These are phyloP conservation scores for Yamadazyma insecticola DNA, from an alignment of 805 yeast species.

Conservation along the genomic window DNA sequence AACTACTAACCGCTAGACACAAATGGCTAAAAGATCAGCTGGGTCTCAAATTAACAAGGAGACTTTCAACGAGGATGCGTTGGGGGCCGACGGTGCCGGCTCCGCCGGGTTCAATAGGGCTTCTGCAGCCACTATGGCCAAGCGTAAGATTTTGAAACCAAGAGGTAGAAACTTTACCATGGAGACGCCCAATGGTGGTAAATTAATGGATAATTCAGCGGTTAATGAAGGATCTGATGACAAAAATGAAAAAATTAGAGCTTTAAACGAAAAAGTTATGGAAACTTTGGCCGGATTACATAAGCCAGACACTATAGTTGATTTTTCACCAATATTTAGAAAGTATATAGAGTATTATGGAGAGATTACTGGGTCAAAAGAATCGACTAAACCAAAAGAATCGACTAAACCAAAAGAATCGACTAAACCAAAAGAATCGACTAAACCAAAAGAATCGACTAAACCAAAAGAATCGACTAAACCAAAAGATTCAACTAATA, in stretches of 20 bases:
- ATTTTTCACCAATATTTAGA: constrained; percentile 50
- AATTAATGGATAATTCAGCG: background rate
- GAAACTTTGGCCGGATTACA: constrained; percentile 42
- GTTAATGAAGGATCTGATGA: background rate
- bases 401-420: no score
- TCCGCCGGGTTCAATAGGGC: no score
- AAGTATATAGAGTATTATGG: constrained; percentile 55
- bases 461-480: no score
- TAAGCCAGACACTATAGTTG: constrained; percentile 44
- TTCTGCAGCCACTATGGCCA: constrained; percentile 56
- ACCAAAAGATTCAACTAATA: constrained; percentile 7
- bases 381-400: no score
- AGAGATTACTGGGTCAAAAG: constrained; percentile 10
- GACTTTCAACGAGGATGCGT: constrained; percentile 14
- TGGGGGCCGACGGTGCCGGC: no score
- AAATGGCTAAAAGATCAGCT: constrained; percentile 68
- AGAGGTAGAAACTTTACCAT: constrained; percentile 25
- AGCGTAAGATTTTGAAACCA: constrained; percentile 65
- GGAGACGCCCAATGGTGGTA: no score
- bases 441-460: no score
- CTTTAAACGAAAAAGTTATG: constrained; percentile 59
- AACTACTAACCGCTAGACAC: no score
- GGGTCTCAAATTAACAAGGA: constrained; percentile 61
- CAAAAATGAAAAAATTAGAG: constrained; percentile 49
- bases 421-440: no score